These are phyloP conservation scores for Colletotrichum sp. DNA, from an alignment of 2,329 filamentous ascomycete genomes.

Conservation along the genomic window DNA sequence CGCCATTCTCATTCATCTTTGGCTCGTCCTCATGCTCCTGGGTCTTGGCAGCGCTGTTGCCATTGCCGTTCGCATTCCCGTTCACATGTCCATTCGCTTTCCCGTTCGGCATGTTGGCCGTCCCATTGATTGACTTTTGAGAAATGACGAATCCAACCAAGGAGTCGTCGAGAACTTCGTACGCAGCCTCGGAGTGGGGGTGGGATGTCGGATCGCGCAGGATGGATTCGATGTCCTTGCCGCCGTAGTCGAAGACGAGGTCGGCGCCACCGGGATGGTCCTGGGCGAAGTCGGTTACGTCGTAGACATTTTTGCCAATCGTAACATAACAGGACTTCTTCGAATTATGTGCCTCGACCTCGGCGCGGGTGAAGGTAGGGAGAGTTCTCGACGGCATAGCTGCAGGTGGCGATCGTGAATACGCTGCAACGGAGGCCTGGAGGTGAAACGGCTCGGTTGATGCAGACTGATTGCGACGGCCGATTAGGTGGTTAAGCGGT, in stretches of 20 bases:
- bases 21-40: slow-evolving; percentile 32
- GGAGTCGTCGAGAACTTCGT: slow-evolving; percentile 90
- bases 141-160: slow-evolving; percentile 80
- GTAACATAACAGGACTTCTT: slow-evolving; percentile 91
- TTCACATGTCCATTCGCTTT: slow-evolving; percentile 32
- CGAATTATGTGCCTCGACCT: slow-evolving; percentile 83
- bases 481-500: not conserved
- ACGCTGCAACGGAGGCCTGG: slow-evolving; percentile 14
- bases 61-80: slow-evolving; percentile 15
- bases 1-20: slow-evolving; percentile 27
- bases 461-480: not conserved
- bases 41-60: slow-evolving; percentile 40
- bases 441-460: not conserved
- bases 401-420: not conserved
- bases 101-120: slow-evolving; percentile 33
- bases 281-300: slow-evolving; percentile 89
- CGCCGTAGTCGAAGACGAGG: slow-evolving; percentile 86
- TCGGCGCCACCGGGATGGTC: slow-evolving; percentile 91
- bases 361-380: slow-evolving; percentile 80
- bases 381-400: slow-evolving; percentile 81
- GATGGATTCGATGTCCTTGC: slow-evolving; percentile 84
- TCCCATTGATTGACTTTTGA: slow-evolving; percentile 53
- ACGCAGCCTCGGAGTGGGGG: slow-evolving; percentile 88
- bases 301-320: slow-evolving; percentile 88
- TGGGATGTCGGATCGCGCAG: slow-evolving; percentile 86